Base-by-base conservation (phyloP, 306 rosid species). In the Malus fusca region DNA sequence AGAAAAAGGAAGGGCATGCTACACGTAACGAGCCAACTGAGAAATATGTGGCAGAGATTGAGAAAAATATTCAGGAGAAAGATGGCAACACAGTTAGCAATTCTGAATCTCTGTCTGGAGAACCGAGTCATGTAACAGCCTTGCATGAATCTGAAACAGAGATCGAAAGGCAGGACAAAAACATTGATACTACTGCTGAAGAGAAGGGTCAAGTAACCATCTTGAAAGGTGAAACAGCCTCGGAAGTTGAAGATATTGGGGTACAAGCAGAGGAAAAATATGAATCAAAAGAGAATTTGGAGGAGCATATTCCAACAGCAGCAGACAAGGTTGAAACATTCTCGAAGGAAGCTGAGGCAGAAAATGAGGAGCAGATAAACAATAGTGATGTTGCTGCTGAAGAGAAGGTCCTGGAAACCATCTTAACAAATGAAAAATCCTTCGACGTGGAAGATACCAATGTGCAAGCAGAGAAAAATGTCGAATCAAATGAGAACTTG, bases 1-100 rank as follows among this genome's bases (percentile, higher is more conserved):
- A 87, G 91, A 69, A 70, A 33, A 66, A 69, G 72, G 71, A 26
- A 56, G 31, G 43, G 37, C 18, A 66, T 60, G 33, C 43, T 55
- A 80, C 77, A 68, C 61, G 61, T 63, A 68, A 77, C 13, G 78
- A 80, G 60, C 75, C 72, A 37, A 67, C 13, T 58, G 76, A 68
- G 66, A 73, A 51, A 15, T 23, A 28, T 25, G 75, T 33, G 67
- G 19, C 75, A 59, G 64, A 28, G 81, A 72, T 61, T 18, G 51
- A 53, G 31, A 73, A 78, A 74, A 44, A 51, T 22, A 21, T 52
- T 31, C 44, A 65, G 74, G 68, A 28, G 53, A 62, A 48, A 59
- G 68, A 73, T 31, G 43, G 25, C 22, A 7, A 66, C 65, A 22
- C 44, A 11, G 72, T 52, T 43, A 25, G 51, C 22, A 46, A 68